Percentiles rank a stretch among this genome's conserved stretches.
phyloP scores from a whole-genome alignment of 352 stramenopile genomes.

The Globisporangium canariense region DNA sequence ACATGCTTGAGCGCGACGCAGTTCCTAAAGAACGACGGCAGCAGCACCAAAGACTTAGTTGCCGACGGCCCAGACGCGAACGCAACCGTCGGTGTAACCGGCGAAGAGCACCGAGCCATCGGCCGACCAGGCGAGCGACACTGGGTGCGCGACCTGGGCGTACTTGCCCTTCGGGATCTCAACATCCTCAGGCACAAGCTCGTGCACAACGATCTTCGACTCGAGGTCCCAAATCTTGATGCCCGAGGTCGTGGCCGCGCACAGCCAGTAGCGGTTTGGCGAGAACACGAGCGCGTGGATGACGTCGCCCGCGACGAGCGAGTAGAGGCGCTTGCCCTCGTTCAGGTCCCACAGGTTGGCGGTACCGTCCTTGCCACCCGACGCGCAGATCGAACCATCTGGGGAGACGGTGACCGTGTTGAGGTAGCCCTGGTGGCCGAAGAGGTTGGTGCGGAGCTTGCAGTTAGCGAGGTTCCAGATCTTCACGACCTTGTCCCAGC shows the following conservation, averaged over 20 bases:
- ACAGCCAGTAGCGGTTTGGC: constrained; percentile 99
- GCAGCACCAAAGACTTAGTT: constrained; percentile 56
- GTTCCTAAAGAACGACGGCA: background rate
- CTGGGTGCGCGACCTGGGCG: constrained; percentile 93
- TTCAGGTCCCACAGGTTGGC: constrained; percentile 99
- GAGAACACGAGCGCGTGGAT: constrained; percentile 98
- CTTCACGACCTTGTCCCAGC: constrained; percentile 99
- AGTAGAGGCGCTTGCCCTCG: constrained; percentile 99
- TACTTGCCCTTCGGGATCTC: constrained; percentile 91
- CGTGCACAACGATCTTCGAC: constrained; percentile 98
- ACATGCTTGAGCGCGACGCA: background rate
- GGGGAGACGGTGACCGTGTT: constrained; percentile 99
- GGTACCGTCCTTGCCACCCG: constrained; percentile 99
- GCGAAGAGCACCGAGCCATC: constrained; percentile 98
- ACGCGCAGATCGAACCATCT: constrained; percentile 99
- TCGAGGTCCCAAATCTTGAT: constrained; percentile 99
- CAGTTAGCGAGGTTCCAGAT: constrained; percentile 99
- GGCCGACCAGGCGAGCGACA: constrained; percentile 97
- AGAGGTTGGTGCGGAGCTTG: constrained; percentile 99
- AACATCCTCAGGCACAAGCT: constrained; percentile 91
- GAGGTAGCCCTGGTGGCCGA: constrained; percentile 99
- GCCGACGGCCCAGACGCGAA: constrained; percentile 93
- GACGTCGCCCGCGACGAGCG: constrained; percentile 97
- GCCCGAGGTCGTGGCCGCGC: constrained; percentile 95
- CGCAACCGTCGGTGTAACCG: constrained; percentile 98